A percentile compares a stretch with the other conserved stretches of the same genome.
Evolutionary conservation across 1,284 basidiomycete genomes (phyloP).

Genomic region (Polyporus tsugae): DNA sequence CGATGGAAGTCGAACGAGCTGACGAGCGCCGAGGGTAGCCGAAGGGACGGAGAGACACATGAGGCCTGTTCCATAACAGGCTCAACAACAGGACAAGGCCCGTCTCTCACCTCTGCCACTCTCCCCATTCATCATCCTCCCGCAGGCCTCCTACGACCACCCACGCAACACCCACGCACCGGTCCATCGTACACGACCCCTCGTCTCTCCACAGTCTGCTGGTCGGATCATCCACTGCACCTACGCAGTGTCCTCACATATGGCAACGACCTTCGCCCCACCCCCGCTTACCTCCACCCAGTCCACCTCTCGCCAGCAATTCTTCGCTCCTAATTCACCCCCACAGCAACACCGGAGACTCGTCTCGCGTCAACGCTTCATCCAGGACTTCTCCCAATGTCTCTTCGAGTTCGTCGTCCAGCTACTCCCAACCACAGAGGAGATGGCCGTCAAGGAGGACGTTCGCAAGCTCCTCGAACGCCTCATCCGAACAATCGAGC

Average conservation of each 20-base stretch:
- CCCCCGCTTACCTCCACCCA: conserved; percentile 31
- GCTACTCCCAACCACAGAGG: conserved; percentile 87
- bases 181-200: conserved; percentile 9
- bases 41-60: conserved; percentile 15
- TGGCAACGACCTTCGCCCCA: conserved; percentile 37
- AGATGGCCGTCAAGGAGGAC: conserved; percentile 95
- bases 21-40: background rate
- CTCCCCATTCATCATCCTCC: conserved; percentile 9
- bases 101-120: conserved; percentile 18
- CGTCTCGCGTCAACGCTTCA: conserved; percentile 65
- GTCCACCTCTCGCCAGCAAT: conserved; percentile 34
- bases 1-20: background rate
- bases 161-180: conserved; percentile 4
- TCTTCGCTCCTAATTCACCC: conserved; percentile 36
- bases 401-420: conserved; percentile 90
- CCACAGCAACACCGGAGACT: conserved; percentile 45
- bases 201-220: conserved; percentile 29
- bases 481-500: conserved; percentile 94
- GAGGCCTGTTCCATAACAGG: conserved; percentile 27
- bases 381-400: conserved; percentile 70
- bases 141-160: conserved; percentile 19
- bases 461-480: conserved; percentile 94
- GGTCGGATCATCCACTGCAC: conserved; percentile 33
- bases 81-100: conserved; percentile 25
- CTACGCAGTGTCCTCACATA: conserved; percentile 25